phyloP scores from a whole-genome alignment of 352 stramenopile genomes.

The Phytophthora capsici region DNA sequence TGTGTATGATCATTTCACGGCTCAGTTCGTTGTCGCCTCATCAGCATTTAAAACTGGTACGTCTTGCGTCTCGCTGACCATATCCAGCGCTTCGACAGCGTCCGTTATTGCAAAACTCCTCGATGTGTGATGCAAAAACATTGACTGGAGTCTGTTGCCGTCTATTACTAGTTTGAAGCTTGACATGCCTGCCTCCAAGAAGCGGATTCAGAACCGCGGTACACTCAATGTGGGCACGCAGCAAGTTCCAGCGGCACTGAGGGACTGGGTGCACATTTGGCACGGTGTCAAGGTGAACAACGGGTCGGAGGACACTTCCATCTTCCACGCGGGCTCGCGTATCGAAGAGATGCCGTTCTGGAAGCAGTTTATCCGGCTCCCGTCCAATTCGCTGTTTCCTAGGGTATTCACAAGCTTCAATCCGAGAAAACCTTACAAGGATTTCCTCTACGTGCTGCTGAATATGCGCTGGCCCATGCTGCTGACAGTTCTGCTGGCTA shows the following conservation, averaged over 20 bases:
- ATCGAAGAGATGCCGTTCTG: slow-evolving; percentile 72
- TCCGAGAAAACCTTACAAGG: slow-evolving; percentile 77
- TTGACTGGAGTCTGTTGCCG: slow-evolving; percentile 11
- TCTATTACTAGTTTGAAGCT: slow-evolving; percentile 24
- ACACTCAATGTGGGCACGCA: slow-evolving; percentile 53
- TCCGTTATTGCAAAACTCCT: slow-evolving; percentile 17
- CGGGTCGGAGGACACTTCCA: slow-evolving; percentile 39
- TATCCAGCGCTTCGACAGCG: neutral
- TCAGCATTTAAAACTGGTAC: slow-evolving; percentile 4
- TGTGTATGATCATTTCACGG: neutral
- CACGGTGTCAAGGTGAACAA: slow-evolving; percentile 77
- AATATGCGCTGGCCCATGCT: slow-evolving; percentile 86
- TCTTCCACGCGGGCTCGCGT: slow-evolving; percentile 74
- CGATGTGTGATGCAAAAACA: neutral
- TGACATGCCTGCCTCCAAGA: slow-evolving; percentile 78
- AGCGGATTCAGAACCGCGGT: slow-evolving; percentile 71
- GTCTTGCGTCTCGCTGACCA: neutral
- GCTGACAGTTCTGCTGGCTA: slow-evolving; percentile 54
- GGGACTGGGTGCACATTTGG: slow-evolving; percentile 86
- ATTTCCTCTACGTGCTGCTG: slow-evolving; percentile 84
- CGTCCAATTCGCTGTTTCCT: slow-evolving; percentile 78
- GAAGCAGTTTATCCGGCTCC: slow-evolving; percentile 73
- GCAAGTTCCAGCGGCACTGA: slow-evolving; percentile 61
- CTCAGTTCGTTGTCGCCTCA: neutral
- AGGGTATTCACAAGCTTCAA: slow-evolving; percentile 64